A percentile compares a stretch with the other conserved stretches of the same genome.
Conservation (phyloP, 805 yeast genomes). For the Maudiozyma pseudohumilis region DNA sequence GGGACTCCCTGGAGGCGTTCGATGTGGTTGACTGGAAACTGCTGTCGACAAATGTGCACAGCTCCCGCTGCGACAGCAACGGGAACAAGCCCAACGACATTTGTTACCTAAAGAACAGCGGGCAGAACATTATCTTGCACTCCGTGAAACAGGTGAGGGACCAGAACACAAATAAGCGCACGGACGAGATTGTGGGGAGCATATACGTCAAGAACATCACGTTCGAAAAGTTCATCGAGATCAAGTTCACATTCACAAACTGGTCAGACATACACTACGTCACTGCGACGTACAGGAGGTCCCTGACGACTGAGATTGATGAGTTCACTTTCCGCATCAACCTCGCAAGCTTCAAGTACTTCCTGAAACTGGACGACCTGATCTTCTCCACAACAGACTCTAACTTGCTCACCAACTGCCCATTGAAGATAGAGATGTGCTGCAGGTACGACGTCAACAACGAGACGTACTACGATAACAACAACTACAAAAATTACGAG, state of each 20-base stretch:
- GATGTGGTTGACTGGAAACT: conserved; percentile 5
- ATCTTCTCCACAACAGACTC: conserved; percentile 7
- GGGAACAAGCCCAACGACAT: neutral
- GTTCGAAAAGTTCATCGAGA: conserved; percentile 26
- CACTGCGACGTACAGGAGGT: conserved; percentile 20
- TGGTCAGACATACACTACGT: conserved; percentile 27
- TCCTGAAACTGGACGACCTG: conserved; percentile 17
- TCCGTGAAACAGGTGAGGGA: conserved; percentile 6
- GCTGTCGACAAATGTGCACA: conserved; percentile 1
- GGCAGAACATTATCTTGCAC: conserved; percentile 14
- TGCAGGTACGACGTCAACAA: conserved; percentile 27
- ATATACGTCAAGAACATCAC: conserved; percentile 25
- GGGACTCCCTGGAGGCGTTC: conserved; percentile 2
- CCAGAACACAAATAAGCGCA: neutral
- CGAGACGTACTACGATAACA: conserved; percentile 30
- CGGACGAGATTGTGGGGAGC: conserved; percentile 19
- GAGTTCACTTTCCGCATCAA: conserved; percentile 25
- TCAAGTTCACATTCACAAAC: conserved; percentile 25
- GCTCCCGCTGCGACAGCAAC: no score
- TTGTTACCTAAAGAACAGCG: neutral
- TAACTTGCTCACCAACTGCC: conserved; percentile 3
- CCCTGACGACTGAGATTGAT: conserved; percentile 21
- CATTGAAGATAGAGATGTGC: conserved; percentile 22
- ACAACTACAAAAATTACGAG: conserved; percentile 27
- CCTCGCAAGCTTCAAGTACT: conserved; percentile 20